Percentiles rank a stretch among this genome's conserved stretches.
phyloP scores from a whole-genome alignment of 108 stramenopile species.

The Skeletonema potamos region DNA sequence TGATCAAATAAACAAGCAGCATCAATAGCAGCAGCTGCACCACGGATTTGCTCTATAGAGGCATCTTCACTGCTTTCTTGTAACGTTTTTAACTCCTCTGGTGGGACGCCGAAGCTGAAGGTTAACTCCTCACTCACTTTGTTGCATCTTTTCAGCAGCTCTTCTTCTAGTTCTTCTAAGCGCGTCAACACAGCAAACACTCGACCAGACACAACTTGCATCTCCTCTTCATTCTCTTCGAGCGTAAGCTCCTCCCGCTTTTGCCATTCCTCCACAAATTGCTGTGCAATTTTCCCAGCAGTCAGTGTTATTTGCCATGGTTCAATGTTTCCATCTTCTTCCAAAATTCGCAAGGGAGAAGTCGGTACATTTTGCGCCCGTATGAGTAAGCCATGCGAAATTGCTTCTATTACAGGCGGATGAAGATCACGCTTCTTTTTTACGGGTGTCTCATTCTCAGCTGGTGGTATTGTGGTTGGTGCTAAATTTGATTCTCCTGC shows the following conservation, averaged over 20 bases:
- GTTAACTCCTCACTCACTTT: neutral
- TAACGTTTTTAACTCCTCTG: constrained; percentile 29
- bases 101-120: constrained; percentile 17
- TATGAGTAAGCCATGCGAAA: constrained; percentile 26
- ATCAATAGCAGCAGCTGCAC: constrained; percentile 24
- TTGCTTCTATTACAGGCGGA: constrained; percentile 19
- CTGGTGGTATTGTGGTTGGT: neutral
- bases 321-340: constrained; percentile 34
- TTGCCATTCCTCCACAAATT: constrained; percentile 15
- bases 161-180: constrained; percentile 40
- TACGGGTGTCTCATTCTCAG: neutral
- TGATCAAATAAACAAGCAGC: constrained; percentile 40
- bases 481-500: neutral
- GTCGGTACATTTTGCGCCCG: constrained; percentile 32
- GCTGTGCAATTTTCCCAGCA: constrained; percentile 35
- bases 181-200: constrained; percentile 18
- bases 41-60: neutral
- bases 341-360: constrained; percentile 24
- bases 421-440: constrained; percentile 17
- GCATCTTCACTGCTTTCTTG: constrained; percentile 7
- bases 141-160: constrained; percentile 21
- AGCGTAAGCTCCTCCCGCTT: neutral
- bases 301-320: constrained; percentile 38
- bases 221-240: constrained; percentile 7
- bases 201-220: constrained; percentile 36